Percentiles rank a stretch among this genome's conserved stretches.
These are phyloP conservation scores for Geotrichum bryndzae DNA, from an alignment of 1,139 yeast genomes.

Conservation along the genomic window DNA sequence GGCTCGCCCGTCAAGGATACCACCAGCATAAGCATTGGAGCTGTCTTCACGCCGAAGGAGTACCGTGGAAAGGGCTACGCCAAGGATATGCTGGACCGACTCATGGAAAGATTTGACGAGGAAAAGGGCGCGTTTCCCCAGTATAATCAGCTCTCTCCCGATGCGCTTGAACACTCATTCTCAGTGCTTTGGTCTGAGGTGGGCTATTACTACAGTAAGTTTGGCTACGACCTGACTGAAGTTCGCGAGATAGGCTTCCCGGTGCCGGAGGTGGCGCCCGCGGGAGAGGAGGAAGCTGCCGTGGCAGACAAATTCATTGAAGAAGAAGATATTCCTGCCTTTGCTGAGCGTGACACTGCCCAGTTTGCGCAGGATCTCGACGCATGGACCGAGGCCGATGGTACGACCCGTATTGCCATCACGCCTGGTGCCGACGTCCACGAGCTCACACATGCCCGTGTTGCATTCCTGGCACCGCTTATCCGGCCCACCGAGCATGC, in stretches of 20 bases:
- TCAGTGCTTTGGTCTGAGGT: constrained; percentile 63
- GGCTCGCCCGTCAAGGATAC: constrained; percentile 30
- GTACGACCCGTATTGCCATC: constrained; percentile 32
- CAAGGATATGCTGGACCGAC: constrained; percentile 43
- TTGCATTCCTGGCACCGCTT: constrained; percentile 34
- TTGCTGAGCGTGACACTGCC: constrained; percentile 33
- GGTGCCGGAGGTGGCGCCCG: constrained; percentile 25
- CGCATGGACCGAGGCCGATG: constrained; percentile 31
- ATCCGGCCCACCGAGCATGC: constrained; percentile 13
- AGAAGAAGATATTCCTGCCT: constrained; percentile 24
- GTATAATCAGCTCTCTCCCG: constrained; percentile 35
- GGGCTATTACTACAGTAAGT: constrained; percentile 56
- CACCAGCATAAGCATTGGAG: constrained; percentile 54
- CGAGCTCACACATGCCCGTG: constrained; percentile 43
- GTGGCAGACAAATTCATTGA: not conserved
- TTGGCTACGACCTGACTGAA: constrained; percentile 47
- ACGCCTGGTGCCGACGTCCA: constrained; percentile 38
- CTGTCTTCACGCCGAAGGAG: constrained; percentile 55
- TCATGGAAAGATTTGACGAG: constrained; percentile 40
- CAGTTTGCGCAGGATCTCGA: constrained; percentile 28
- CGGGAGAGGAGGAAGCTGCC: constrained; percentile 34
- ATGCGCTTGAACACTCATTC: constrained; percentile 36
- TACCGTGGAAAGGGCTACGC: constrained; percentile 65
- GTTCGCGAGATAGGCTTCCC: constrained; percentile 24
- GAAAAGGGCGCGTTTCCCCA: constrained; percentile 17